These are phyloP conservation scores for Isoetes engelmannii DNA, from an alignment of 83 land plant genomes.

Conservation along the genomic window DNA sequence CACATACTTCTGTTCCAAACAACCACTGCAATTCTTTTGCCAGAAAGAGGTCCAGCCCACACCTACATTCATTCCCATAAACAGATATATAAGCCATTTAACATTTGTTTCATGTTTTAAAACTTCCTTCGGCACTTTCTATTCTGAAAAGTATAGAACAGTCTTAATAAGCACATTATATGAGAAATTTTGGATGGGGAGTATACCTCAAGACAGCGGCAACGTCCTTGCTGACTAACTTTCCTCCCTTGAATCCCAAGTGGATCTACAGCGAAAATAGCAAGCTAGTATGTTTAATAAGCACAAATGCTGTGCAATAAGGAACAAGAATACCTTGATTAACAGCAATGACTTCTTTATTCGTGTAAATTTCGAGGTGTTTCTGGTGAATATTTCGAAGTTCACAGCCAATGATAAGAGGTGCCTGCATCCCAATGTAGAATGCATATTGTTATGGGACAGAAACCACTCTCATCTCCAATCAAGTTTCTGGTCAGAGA, in stretches of 20 bases:
- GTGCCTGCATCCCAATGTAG: not conserved
- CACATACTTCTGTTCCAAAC: constrained; percentile 8
- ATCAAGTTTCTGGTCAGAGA: too few species aligned
- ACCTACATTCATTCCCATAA: constrained; percentile 11
- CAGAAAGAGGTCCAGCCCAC: constrained; percentile 30
- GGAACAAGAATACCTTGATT: constrained; percentile 3
- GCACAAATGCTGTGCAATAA: not conserved
- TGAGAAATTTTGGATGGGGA: not conserved
- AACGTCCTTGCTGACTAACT: constrained; percentile 11
- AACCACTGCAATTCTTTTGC: constrained; percentile 11
- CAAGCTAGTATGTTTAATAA: not conserved
- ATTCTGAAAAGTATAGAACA: too few species aligned
- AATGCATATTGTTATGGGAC: not conserved
- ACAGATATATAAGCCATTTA: too few species aligned
- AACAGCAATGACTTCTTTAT: constrained; percentile 3
- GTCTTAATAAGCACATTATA: too few species aligned
- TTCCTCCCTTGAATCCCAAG: constrained; percentile 23
- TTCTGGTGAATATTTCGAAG: not conserved
- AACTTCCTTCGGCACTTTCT: too few species aligned
- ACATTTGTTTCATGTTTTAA: too few species aligned
- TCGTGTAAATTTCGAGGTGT: constrained; percentile 5
- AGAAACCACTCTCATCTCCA: too few species aligned
- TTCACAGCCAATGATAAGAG: constrained; percentile 8
- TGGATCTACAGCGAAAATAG: constrained; percentile 17
- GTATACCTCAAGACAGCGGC: not conserved